A percentile compares a stretch with the other conserved stretches of the same genome.
These are phyloP conservation scores for Acrasis kona DNA, from an alignment of 78 protist species.

Conservation along the genomic window DNA sequence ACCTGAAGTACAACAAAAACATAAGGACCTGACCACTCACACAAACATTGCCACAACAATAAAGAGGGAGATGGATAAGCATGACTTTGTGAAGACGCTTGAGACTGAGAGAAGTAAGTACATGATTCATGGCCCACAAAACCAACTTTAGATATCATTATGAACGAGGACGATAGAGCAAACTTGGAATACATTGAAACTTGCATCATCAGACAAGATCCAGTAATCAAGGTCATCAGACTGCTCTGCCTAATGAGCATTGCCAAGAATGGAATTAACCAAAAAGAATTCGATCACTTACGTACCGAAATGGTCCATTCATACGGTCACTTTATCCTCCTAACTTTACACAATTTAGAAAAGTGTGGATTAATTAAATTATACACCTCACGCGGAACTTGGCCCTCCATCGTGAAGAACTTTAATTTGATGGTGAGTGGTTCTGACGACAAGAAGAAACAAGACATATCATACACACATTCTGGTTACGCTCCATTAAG, in stretches of 20 bases:
- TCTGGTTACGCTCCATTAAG: conserved; percentile 76
- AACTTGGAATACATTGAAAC: conserved; percentile 46
- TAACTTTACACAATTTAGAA: conserved; percentile 48
- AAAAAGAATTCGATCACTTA: conserved; percentile 19
- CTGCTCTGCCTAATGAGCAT: conserved; percentile 52
- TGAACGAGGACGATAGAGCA: neutral
- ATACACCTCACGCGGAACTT: neutral
- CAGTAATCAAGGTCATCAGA: conserved; percentile 56
- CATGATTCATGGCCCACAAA: conserved; percentile 26
- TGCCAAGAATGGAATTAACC: conserved; percentile 38
- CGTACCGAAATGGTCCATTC: conserved; percentile 42
- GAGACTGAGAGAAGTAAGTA: neutral
- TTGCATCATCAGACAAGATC: conserved; percentile 30
- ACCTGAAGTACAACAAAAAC: conserved; percentile 22
- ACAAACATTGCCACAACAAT: conserved; percentile 30
- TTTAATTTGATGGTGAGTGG: conserved; percentile 10
- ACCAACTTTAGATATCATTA: conserved; percentile 30
- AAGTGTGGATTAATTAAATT: conserved; percentile 36
- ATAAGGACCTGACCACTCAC: conserved; percentile 6
- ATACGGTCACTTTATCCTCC: conserved; percentile 53
- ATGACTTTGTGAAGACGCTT: neutral
- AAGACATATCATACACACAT: neutral
- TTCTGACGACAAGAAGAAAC: neutral
- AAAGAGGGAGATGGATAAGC: neutral
- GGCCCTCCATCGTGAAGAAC: neutral